phyloP scores from a whole-genome alignment of 2,329 filamentous ascomycete species.

The Alternaria ethzedia region DNA sequence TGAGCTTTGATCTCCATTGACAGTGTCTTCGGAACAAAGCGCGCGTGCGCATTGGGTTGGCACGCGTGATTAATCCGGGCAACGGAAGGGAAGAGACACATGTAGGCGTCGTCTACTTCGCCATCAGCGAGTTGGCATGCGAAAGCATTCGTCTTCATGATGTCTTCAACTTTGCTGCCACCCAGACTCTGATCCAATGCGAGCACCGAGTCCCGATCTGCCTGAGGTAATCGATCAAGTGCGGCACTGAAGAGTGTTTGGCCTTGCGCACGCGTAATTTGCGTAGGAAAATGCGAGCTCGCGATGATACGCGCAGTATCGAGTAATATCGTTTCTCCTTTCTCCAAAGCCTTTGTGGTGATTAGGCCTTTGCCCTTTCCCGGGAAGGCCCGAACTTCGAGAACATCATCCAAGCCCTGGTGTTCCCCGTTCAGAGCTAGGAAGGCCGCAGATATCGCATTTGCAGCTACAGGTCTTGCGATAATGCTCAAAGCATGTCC shows the following conservation, averaged over 20 bases:
- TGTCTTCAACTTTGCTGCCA: slow-evolving; percentile 22
- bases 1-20: slow-evolving; percentile 31
- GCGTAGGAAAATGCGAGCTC: slow-evolving; percentile 23
- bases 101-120: slow-evolving; percentile 25
- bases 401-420: neutral
- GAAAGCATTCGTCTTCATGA: slow-evolving; percentile 35
- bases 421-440: neutral
- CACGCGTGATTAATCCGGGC: slow-evolving; percentile 36
- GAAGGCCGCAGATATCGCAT: slow-evolving; percentile 18
- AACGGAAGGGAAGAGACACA: slow-evolving; percentile 32
- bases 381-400: slow-evolving; percentile 23
- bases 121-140: slow-evolving; percentile 29
- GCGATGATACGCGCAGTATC: slow-evolving; percentile 29
- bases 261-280: slow-evolving; percentile 16
- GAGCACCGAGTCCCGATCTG: slow-evolving; percentile 13
- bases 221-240: slow-evolving; percentile 11
- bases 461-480: slow-evolving; percentile 22
- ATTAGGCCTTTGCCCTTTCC: slow-evolving; percentile 34
- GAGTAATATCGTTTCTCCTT: slow-evolving; percentile 25
- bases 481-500: slow-evolving; percentile 29
- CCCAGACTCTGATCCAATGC: slow-evolving; percentile 23
- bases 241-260: slow-evolving; percentile 18
- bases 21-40: slow-evolving; percentile 25
- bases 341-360: slow-evolving; percentile 18
- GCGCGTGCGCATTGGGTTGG: slow-evolving; percentile 29